Base-by-base conservation (phyloP, 306 rosid species). In the Cicer yamashitae region DNA sequence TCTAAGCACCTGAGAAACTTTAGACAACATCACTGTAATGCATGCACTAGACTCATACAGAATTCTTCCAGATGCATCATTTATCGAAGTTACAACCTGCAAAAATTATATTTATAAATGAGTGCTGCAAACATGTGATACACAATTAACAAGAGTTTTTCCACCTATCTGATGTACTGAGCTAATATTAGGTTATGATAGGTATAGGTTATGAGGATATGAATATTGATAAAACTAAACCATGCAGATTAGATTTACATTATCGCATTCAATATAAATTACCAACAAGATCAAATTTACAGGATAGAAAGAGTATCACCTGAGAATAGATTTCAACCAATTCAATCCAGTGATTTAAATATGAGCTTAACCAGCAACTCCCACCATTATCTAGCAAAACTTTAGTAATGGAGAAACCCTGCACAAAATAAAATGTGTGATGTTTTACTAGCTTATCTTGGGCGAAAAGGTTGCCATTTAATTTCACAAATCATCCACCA, bases 331-430 rank as follows among this genome's bases (percentile, higher is more conserved):
- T 80, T 62, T 88, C 97, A 50, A 86, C 77, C 59, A 88, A 73
- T 50, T 85, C 85, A 77, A 92, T 88, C 97, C 99, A 94, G 81
- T 94, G 89, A 82, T 82, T 84, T 71, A 85, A 82, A 77, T 81
- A 86, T 65, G 94, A 87, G 82, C 86, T 82, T 66, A 82, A 81
- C 62, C 44, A 64, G 74, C 77, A 85, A 84, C 81, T 82, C 79
- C 89, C 92, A 46, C 66, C 79, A 78, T 47, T 85, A 71, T 90
- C 93, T 22, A 94, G 84, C 84, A 94, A 79, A 81, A 86, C n/a
- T 87, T 89, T 92, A 67, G 86, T 70, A 77, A 94, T 56, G 50
- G 93, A 82, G 83, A 92, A 94, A 83, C 96, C 77, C 99, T 94
- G 88, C 86, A 89, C 73, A 61, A 73, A 71, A 63, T 53, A 66